Base-by-base conservation (phyloP, 2,329 filamentous ascomycete genomes). In the Hypocreales sp. region DNA sequence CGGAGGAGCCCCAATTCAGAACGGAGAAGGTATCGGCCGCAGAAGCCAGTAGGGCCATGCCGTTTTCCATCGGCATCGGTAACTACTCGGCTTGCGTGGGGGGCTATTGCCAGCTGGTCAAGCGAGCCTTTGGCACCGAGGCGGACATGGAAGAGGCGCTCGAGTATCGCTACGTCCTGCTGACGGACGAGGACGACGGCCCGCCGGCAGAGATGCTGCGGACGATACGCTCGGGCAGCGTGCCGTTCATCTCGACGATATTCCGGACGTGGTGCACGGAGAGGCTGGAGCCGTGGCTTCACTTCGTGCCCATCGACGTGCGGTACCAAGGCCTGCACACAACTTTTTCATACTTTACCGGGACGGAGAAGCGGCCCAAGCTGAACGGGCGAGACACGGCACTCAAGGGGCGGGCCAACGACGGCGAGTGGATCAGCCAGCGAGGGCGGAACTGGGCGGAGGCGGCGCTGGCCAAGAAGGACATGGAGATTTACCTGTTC, bases 401-500 rank as follows among this genome's bases (percentile, higher is more conserved):
- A 5, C 60, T 72, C 46, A 49, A 60, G 23, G 53, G 49, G 5
- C 61, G 67, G 32, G 22, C 22, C 17, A 34, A 57, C 8, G 70
- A 79, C 35, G 75, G 61, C 7, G 53, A 61, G 44, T 70, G 66
- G 60, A 81, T 84, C 39, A 72, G 76, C 4, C 61, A 70, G 30
- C 55, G 72, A 35, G 78, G 79, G 2, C 58, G 61, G 27, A 61
- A 63, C 31, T 83, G 79, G 79, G 72, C 70, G 3, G 53, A 56
- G 6, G 59, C 60, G 44, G 75, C 68, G 9, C 39, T 84, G 12
- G 57, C 75, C 32, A 69, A 67, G 40, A 75, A 77, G 46, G 82
- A 90, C 42, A 80, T 79, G 68, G 77, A 84, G 48, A 65, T 83
- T 8, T 90, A 90, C 42, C 60, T 87, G 41, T 90, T 86, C 44